These are phyloP conservation scores for Prinsepia uniflora DNA, from an alignment of 306 rosid genomes.

Conservation along the genomic window DNA sequence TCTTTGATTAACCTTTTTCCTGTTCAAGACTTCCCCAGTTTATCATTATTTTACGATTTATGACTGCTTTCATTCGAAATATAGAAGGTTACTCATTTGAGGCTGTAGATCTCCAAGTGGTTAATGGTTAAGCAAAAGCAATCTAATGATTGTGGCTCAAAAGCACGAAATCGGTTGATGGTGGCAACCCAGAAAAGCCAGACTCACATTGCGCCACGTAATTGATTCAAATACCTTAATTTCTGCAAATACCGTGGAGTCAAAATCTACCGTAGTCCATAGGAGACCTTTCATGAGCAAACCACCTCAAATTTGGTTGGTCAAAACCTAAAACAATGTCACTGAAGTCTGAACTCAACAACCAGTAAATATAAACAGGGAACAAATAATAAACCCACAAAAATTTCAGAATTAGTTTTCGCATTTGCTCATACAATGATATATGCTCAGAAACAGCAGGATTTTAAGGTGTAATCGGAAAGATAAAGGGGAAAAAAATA, in stretches of 20 bases:
- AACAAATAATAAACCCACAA: not conserved
- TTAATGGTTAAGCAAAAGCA: too few relatives aligned
- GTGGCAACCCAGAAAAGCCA: not conserved
- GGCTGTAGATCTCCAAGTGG: too few relatives aligned
- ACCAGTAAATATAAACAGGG: not conserved
- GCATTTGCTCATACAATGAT: not conserved
- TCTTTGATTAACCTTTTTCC: too few relatives aligned
- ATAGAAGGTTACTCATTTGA: too few relatives aligned
- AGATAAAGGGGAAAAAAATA: too few relatives aligned
- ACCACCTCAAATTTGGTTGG: not conserved
- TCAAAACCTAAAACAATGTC: not conserved
- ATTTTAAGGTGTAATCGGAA: not conserved
- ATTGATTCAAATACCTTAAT: conserved; percentile 12
- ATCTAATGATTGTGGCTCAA: conserved; percentile 10
- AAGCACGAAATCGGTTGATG: conserved; percentile 16
- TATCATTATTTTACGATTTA: too few relatives aligned
- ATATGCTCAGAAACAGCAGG: not conserved
- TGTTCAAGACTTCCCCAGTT: too few relatives aligned
- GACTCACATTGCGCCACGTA: conserved; percentile 25
- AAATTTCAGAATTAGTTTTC: not conserved
- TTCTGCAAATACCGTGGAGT: not conserved
- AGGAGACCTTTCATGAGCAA: not conserved
- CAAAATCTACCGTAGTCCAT: conserved; percentile 12
- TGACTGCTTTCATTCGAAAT: too few relatives aligned
- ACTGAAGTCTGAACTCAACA: not conserved